Evolutionary conservation across 768 basidiomycete species (phyloP).

Genomic region (Galerina marginata): DNA sequence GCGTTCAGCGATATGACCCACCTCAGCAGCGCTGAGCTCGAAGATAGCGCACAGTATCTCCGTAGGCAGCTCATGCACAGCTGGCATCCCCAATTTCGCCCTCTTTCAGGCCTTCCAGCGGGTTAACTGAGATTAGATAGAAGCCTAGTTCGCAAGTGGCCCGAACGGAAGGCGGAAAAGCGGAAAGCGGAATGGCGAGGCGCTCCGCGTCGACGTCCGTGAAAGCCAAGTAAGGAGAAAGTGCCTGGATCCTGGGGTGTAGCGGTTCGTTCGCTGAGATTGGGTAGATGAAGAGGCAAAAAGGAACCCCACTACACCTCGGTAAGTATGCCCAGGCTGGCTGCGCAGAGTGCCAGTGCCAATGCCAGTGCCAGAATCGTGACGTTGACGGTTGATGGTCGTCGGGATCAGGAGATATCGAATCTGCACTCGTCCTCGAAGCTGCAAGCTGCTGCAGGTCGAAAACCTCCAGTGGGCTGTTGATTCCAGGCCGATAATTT

Average conservation of each 20-base stretch:
- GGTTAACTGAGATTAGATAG: background rate
- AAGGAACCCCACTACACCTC: background rate
- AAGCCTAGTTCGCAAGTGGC: no score
- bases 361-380: background rate
- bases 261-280: background rate
- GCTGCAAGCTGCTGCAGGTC: no score
- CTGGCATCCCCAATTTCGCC: background rate
- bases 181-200: no score
- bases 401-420: constrained; percentile 6
- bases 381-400: background rate
- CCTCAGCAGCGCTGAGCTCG: background rate
- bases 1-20: background rate
- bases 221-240: no score
- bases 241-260: no score
- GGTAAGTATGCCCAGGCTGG: no score
- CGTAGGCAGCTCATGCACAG: constrained; percentile 8
- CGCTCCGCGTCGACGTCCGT: no score
- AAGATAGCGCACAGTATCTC: constrained; percentile 17
- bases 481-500: background rate
- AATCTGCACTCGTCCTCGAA: no score
- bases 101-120: background rate
- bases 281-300: background rate
- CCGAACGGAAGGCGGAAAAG: no score
- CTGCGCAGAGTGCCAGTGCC: background rate
- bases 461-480: no score